phyloP scores from a whole-genome alignment of 1,284 basidiomycete genomes.

The Austroboletus niveus region DNA sequence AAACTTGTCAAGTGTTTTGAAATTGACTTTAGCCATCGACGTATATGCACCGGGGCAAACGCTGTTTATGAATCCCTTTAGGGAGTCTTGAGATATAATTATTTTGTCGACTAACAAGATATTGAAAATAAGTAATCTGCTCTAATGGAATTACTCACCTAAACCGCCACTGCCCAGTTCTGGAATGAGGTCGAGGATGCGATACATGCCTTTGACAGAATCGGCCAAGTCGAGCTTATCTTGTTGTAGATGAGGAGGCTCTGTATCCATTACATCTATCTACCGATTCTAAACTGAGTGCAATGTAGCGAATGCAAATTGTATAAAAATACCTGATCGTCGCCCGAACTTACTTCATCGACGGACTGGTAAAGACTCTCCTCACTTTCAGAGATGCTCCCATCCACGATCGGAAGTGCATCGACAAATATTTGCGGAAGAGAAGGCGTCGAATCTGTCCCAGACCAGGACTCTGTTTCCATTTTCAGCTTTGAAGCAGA shows the following conservation, averaged over 20 bases:
- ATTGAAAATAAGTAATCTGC: not conserved
- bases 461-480: not conserved
- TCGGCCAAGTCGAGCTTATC: constrained; percentile 27
- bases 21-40: constrained; percentile 53
- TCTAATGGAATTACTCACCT: constrained; percentile 32
- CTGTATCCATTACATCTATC: constrained; percentile 21
- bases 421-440: not conserved
- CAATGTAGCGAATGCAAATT: not conserved
- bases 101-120: constrained; percentile 50
- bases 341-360: constrained; percentile 7
- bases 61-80: constrained; percentile 44
- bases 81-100: constrained; percentile 50
- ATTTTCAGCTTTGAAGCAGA: not conserved
- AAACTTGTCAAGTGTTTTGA: constrained; percentile 44
- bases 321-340: constrained; percentile 14
- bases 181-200: constrained; percentile 51
- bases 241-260: not conserved
- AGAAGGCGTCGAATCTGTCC: constrained; percentile 6
- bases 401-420: not conserved
- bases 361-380: constrained; percentile 23
- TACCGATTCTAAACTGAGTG: constrained; percentile 2
- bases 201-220: constrained; percentile 43
- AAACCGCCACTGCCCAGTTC: constrained; percentile 51
- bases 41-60: constrained; percentile 43
- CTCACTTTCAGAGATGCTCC: not conserved